These are phyloP conservation scores for Beauveria pseudobassiana DNA, from an alignment of 2,329 filamentous ascomycete genomes.

Conservation along the genomic window DNA sequence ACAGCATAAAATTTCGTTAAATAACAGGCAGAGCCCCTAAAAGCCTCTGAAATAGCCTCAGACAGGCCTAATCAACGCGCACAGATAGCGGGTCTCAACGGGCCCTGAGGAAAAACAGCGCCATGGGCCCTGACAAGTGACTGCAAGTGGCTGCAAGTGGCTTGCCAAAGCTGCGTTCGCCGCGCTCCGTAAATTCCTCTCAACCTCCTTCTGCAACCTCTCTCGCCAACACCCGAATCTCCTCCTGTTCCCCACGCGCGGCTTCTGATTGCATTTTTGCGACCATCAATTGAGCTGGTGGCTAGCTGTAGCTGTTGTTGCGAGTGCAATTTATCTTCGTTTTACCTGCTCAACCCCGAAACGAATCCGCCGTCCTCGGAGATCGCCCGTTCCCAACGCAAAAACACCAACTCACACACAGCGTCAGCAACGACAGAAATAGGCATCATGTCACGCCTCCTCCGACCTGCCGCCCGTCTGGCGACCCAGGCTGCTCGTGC, in stretches of 20 bases:
- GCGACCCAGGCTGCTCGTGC: constrained; percentile 30
- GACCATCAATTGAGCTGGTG: constrained; percentile 1
- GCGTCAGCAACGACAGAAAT: constrained; percentile 5
- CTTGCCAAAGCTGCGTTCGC: constrained; percentile 9
- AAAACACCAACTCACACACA: background rate
- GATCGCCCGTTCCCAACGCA: background rate
- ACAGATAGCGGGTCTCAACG: background rate
- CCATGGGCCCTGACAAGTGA: background rate
- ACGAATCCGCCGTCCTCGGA: background rate
- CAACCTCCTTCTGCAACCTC: constrained; percentile 7
- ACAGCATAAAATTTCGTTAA: background rate
- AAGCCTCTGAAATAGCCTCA: background rate
- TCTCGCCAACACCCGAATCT: background rate
- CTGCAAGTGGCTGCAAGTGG: constrained; percentile 2
- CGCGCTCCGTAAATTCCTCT: constrained; percentile 12
- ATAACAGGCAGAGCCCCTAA: background rate
- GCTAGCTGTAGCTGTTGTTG: constrained; percentile 1
- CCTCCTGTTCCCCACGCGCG: background rate
- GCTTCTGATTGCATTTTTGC: background rate
- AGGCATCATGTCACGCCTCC: constrained; percentile 40
- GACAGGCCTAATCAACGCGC: background rate
- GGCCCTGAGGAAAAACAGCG: background rate
- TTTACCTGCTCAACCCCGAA: background rate
- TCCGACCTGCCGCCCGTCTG: constrained; percentile 43
- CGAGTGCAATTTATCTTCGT: background rate